Percentiles rank a stretch among this genome's conserved stretches.
These are phyloP conservation scores for Picea glauca DNA, from an alignment of 75 land plant genomes.

Conservation along the genomic window DNA sequence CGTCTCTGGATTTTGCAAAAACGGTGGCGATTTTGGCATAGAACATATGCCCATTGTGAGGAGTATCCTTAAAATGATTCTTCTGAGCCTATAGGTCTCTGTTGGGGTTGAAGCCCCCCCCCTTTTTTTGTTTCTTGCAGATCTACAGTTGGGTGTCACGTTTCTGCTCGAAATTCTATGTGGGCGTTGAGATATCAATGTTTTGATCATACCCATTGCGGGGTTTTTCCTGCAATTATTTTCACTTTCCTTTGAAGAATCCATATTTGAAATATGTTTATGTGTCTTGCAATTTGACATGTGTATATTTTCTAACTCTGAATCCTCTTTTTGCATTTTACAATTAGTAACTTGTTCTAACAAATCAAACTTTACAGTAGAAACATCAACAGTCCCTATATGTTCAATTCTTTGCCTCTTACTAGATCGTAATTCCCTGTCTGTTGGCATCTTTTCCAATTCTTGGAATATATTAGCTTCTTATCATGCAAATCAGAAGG, in stretches of 20 bases:
- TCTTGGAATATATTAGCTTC: not conserved
- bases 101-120: too few species aligned
- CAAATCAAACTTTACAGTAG: not conserved
- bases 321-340: too few species aligned
- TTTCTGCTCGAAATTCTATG: too few species aligned
- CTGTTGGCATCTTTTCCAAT: not conserved
- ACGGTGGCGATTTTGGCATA: too few species aligned
- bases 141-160: too few species aligned
- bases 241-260: not conserved
- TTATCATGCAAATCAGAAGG: not conserved
- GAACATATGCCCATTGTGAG: too few species aligned
- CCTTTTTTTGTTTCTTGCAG: too few species aligned
- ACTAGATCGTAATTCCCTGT: slow-evolving; percentile 2
- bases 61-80: too few species aligned
- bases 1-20: too few species aligned
- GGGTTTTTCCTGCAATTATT: not conserved
- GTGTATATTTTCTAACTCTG: not conserved
- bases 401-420: not conserved
- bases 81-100: too few species aligned
- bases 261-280: not conserved
- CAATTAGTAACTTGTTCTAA: not conserved
- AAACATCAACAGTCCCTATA: not conserved
- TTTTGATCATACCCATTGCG: too few species aligned
- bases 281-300: not conserved
- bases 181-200: too few species aligned